Conservation (phyloP, 176 grass and related monocot species). For the Lolium rigidum region DNA sequence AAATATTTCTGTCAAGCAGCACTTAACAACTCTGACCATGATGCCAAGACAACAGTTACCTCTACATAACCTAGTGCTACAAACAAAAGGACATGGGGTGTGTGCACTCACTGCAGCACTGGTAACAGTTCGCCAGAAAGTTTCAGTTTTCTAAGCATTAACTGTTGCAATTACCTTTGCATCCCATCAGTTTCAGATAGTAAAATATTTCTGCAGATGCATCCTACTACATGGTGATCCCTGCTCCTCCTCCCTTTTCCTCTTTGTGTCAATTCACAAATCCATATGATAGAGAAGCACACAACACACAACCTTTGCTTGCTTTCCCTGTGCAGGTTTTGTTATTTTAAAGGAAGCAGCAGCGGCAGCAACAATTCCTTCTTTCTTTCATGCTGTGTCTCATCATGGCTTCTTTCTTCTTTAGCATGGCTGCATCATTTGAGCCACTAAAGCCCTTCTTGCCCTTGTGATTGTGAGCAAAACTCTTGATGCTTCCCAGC, state of each 20-base stretch:
- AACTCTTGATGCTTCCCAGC: conserved; percentile 60
- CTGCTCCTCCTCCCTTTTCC: conserved; percentile 3
- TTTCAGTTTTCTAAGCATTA: conserved; percentile 56
- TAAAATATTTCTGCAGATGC: conserved; percentile 39
- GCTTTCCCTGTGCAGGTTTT: conserved; percentile 51
- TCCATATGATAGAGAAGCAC: conserved; percentile 42
- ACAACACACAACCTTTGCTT: conserved; percentile 38
- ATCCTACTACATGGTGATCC: conserved; percentile 35
- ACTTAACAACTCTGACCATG: conserved; percentile 56
- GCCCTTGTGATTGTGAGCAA: conserved; percentile 19
- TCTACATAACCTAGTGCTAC: conserved; percentile 32
- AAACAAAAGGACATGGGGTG: conserved; percentile 35
- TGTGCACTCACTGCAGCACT: conserved; percentile 32
- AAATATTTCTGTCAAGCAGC: conserved; percentile 53
- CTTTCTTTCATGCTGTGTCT: conserved; percentile 47
- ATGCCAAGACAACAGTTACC: conserved; percentile 52
- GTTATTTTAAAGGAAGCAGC: conserved; percentile 44
- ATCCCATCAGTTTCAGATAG: conserved; percentile 42
- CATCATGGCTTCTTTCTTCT: conserved; percentile 64
- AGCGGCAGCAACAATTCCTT: conserved; percentile 22
- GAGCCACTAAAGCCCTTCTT: conserved; percentile 43
- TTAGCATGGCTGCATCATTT: conserved; percentile 55
- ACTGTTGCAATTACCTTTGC: conserved; percentile 50
- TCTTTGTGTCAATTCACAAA: conserved; percentile 51
- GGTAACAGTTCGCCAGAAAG: conserved; percentile 56